A percentile compares a stretch with the other conserved stretches of the same genome.
These are phyloP conservation scores for Cerioporus squamosus DNA, from an alignment of 1,284 basidiomycete genomes.

Conservation along the genomic window DNA sequence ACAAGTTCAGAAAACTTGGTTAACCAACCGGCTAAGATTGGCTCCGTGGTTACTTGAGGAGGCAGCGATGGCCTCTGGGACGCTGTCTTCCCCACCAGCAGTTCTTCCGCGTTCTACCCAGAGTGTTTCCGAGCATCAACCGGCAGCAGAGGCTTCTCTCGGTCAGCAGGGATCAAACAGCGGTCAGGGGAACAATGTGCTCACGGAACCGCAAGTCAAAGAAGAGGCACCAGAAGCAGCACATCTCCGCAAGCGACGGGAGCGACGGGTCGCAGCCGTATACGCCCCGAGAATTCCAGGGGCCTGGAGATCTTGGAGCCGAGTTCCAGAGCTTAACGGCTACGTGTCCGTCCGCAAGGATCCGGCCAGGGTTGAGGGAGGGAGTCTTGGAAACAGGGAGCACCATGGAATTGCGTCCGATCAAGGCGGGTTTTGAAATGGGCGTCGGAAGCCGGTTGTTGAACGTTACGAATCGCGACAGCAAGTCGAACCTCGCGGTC, in stretches of 20 bases:
- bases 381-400: background rate
- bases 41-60: too few relatives aligned
- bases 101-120: constrained; percentile 27
- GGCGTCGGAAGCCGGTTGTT: too few relatives aligned
- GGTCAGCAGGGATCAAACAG: constrained; percentile 12
- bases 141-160: constrained; percentile 6
- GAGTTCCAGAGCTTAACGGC: background rate
- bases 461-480: too few relatives aligned
- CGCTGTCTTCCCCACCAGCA: background rate
- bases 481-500: too few relatives aligned
- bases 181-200: constrained; percentile 7
- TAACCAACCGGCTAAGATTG: too few relatives aligned
- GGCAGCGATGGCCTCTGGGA: background rate
- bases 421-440: background rate
- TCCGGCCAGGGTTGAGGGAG: too few relatives aligned
- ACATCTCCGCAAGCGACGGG: background rate
- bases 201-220: constrained; percentile 16
- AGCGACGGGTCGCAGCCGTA: background rate
- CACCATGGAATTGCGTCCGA: background rate
- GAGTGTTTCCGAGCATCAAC: constrained; percentile 30
- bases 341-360: too few relatives aligned
- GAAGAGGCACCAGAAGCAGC: constrained; percentile 7
- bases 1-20: too few relatives aligned
- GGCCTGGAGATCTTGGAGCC: background rate
- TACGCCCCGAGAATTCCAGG: background rate